These are phyloP conservation scores for Chlorella sp. DNA, from an alignment of 139 green algal genomes.

Conservation along the genomic window DNA sequence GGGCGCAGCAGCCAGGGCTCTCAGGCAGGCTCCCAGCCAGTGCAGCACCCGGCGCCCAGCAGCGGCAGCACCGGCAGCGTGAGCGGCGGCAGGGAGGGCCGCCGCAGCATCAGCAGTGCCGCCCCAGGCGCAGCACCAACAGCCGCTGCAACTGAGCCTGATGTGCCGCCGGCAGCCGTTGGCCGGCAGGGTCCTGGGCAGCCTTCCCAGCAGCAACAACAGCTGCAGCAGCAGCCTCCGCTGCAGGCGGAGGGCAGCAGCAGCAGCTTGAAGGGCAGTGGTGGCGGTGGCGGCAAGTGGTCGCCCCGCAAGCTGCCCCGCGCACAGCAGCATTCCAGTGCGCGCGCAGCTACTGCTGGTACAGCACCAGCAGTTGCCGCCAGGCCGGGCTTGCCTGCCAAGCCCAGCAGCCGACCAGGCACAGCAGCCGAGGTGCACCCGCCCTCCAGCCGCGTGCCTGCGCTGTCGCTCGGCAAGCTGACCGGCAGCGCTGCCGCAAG, in stretches of 20 bases:
- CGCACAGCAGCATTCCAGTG: background rate
- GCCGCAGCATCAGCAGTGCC: background rate
- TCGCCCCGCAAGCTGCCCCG: conserved; percentile 20
- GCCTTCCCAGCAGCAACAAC: background rate
- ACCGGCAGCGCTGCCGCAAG: background rate
- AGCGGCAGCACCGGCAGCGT: conserved; percentile 1
- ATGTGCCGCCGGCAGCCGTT: background rate
- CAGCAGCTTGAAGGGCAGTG: background rate
- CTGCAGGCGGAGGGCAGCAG: background rate
- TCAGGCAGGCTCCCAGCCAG: too few relatives aligned
- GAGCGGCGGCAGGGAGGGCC: background rate
- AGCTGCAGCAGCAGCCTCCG: background rate
- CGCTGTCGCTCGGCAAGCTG: too few relatives aligned
- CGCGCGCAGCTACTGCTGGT: too few relatives aligned
- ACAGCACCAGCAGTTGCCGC: background rate
- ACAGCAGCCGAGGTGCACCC: background rate
- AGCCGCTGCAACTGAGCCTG: background rate
- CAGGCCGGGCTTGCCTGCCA: background rate
- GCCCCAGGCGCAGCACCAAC: background rate
- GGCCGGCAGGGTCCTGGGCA: background rate
- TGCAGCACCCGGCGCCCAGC: background rate
- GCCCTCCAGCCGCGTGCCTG: background rate
- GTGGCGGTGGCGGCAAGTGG: background rate
- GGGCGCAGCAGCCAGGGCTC: background rate
- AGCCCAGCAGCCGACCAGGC: background rate